Evolutionary conservation across 139 green algal genomes (phyloP).

Genomic region (Monoraphidium neglectum): DNA sequence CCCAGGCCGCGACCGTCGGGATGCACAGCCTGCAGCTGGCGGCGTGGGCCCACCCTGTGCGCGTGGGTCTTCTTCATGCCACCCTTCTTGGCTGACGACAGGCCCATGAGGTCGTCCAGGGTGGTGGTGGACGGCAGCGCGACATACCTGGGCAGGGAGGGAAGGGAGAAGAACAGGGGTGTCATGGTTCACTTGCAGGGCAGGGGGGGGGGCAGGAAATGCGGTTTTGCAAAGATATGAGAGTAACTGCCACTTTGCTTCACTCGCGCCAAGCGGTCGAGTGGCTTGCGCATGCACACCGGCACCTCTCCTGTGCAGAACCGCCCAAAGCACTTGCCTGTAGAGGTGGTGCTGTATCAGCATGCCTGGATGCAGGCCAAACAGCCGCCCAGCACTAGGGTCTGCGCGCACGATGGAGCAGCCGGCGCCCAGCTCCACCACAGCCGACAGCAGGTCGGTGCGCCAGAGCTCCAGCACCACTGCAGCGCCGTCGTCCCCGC

Average conservation of each 20-base stretch:
- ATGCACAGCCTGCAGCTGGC: background rate
- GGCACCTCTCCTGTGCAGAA: too few species aligned
- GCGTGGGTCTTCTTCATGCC: constrained; percentile 12
- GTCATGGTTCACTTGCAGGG: too few species aligned
- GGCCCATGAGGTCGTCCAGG: constrained; percentile 25
- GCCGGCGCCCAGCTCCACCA: constrained; percentile 29
- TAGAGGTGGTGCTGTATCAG: constrained; percentile 13
- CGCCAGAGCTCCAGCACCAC: constrained; percentile 40
- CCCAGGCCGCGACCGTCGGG: constrained; percentile 2
- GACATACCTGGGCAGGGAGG: constrained; percentile 13
- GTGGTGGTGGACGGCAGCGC: constrained; percentile 4
- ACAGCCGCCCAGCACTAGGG: constrained; percentile 16
- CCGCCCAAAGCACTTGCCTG: constrained; percentile 9
- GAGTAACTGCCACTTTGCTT: too few species aligned
- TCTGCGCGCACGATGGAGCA: constrained; percentile 10
- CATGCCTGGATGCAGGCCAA: constrained; percentile 1
- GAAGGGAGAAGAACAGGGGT: too few species aligned
- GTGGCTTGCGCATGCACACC: too few species aligned
- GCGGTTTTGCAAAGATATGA: too few species aligned
- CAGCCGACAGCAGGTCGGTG: constrained; percentile 32
- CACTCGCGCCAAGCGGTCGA: too few species aligned
- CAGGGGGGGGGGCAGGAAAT: too few species aligned
- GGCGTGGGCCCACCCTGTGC: background rate
- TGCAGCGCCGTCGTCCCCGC: background rate
- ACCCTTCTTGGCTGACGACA: constrained; percentile 1